phyloP scores from a whole-genome alignment of 148 eudicot genomes.

The Vaccinium macrocarpon region DNA sequence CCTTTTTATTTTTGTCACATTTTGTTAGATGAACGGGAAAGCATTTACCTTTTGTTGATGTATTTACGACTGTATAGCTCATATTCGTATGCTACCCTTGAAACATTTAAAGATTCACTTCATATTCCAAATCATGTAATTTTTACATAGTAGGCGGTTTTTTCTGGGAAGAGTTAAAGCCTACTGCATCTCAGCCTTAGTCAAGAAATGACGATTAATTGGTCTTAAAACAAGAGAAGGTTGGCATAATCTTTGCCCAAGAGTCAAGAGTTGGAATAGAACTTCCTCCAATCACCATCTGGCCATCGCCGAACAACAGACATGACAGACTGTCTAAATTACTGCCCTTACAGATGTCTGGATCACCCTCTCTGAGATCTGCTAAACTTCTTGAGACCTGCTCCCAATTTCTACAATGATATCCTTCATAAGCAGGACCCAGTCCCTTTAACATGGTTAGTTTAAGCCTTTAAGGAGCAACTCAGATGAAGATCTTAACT shows the following conservation, averaged over 20 bases:
- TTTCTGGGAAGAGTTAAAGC: neutral
- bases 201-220: neutral
- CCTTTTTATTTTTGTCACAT: neutral
- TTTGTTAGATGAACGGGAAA: neutral
- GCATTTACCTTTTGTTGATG: neutral
- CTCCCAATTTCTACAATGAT: neutral
- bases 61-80: neutral
- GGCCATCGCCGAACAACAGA: neutral
- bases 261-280: neutral
- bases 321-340: neutral
- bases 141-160: neutral
- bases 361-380: neutral
- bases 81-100: neutral
- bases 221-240: neutral
- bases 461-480: neutral
- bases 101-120: slow-evolving; percentile 3
- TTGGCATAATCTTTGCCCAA: neutral
- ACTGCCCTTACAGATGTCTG: slow-evolving; percentile 5
- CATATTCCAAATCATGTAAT: neutral
- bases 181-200: neutral
- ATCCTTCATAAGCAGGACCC: neutral
- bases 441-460: neutral
- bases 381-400: neutral
- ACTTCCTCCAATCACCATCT: neutral
- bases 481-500: neutral